Evolutionary conservation across 2,329 filamentous ascomycete species (phyloP).

Genomic region (Purpureocillium lavendulum): DNA sequence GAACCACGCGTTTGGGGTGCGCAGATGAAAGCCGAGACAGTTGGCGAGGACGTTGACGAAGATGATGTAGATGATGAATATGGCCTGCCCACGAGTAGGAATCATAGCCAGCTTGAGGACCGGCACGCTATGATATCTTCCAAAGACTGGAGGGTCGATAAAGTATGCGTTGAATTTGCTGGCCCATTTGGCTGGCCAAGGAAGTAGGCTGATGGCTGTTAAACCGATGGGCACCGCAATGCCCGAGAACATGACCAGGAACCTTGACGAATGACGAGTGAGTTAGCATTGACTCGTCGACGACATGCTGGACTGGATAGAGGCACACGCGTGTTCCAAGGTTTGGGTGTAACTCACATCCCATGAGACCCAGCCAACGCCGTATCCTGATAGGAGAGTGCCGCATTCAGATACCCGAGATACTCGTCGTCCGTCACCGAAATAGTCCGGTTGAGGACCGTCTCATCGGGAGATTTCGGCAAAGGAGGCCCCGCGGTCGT

Average conservation of each 20-base stretch:
- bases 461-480: background rate
- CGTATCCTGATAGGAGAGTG: background rate
- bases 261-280: no score
- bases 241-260: background rate
- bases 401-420: background rate
- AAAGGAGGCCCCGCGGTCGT: background rate
- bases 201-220: background rate
- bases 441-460: background rate
- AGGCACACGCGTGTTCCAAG: no score
- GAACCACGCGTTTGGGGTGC: slow-evolving; percentile 20
- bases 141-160: slow-evolving; percentile 17
- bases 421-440: background rate
- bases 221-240: background rate
- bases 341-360: background rate
- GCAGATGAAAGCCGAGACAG: slow-evolving; percentile 17
- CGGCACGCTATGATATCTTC: slow-evolving; percentile 14
- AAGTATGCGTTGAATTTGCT: slow-evolving; percentile 16
- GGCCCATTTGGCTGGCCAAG: slow-evolving; percentile 5
- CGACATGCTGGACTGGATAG: no score
- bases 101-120: slow-evolving; percentile 14
- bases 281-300: no score
- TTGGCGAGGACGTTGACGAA: slow-evolving; percentile 26
- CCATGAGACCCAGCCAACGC: background rate
- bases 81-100: slow-evolving; percentile 32
- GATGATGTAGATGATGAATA: slow-evolving; percentile 33